phyloP scores from a whole-genome alignment of 2,329 filamentous ascomycete genomes.

The Boeremia exigua region DNA sequence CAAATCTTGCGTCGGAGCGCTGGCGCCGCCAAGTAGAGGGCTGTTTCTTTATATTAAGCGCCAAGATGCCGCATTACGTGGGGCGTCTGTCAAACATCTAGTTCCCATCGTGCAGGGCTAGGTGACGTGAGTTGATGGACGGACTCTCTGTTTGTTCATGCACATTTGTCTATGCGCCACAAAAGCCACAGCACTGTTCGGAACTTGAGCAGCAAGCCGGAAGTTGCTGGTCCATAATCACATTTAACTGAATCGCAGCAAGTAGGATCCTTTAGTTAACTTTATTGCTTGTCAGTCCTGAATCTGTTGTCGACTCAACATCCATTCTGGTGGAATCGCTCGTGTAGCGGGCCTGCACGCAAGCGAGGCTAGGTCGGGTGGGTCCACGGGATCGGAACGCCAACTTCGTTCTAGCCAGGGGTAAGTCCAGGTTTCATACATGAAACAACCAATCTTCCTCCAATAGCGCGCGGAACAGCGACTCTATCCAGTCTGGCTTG shows the following conservation, averaged over 20 bases:
- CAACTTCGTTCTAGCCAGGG: conserved; percentile 16
- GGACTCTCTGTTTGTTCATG: conserved; percentile 9
- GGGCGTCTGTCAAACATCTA: conserved; percentile 23
- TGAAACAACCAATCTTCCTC: conserved; percentile 31
- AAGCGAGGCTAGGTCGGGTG: conserved; percentile 14
- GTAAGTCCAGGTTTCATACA: conserved; percentile 23
- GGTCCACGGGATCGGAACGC: conserved; percentile 8
- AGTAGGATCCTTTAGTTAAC: not conserved
- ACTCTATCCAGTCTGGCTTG: conserved; percentile 16
- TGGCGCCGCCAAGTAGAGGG: conserved; percentile 29
- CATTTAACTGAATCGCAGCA: not conserved
- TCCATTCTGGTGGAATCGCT: conserved; percentile 6
- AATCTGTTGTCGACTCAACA: not conserved
- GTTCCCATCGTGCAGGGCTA: conserved; percentile 3
- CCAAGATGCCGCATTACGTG: conserved; percentile 16
- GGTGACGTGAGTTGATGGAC: conserved; percentile 4
- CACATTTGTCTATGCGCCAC: not conserved
- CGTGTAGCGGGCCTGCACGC: conserved; percentile 19
- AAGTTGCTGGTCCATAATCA: not conserved
- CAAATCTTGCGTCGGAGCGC: conserved; percentile 16
- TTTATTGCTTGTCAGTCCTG: not conserved
- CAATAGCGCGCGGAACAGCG: conserved; percentile 21
- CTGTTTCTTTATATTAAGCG: conserved; percentile 26
- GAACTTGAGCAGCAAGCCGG: not conserved
- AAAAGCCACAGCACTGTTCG: not conserved